Evolutionary conservation across 768 basidiomycete genomes (phyloP).

Genomic region (Clitopilus hobsonii): DNA sequence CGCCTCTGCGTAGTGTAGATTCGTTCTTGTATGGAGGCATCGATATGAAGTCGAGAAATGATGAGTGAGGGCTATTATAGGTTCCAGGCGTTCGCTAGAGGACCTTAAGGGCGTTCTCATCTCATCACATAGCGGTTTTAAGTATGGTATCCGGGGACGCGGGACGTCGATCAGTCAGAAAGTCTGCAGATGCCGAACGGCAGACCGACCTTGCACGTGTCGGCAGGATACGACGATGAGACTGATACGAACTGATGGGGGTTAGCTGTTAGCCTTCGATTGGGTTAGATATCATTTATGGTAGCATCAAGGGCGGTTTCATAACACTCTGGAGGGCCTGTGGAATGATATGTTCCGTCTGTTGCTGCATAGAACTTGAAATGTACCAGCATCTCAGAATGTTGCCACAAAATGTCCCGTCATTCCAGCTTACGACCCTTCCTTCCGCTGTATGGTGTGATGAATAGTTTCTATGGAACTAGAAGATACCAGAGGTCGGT

Average conservation of each 20-base stretch:
- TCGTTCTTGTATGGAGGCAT: constrained; percentile 18
- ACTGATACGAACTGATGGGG: neutral
- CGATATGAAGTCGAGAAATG: neutral
- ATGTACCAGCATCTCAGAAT: no score
- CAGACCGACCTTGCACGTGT: neutral
- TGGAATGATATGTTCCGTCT: neutral
- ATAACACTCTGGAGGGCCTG: neutral
- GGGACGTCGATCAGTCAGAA: neutral
- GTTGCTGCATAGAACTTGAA: neutral
- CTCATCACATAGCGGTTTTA: neutral
- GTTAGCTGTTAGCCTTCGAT: neutral
- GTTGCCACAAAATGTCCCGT: no score
- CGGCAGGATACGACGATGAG: neutral
- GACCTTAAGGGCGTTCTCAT: neutral
- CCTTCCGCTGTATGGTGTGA: neutral
- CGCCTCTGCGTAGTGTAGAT: constrained; percentile 30
- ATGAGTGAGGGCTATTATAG: neutral
- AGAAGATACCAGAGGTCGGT: neutral
- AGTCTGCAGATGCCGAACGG: neutral
- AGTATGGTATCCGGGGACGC: constrained; percentile 1
- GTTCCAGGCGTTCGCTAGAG: neutral
- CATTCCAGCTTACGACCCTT: neutral
- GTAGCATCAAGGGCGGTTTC: neutral
- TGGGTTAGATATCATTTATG: neutral
- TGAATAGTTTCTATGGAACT: neutral